These are phyloP conservation scores for Nitzschia putrida DNA, from an alignment of 108 stramenopile genomes.

Conservation along the genomic window DNA sequence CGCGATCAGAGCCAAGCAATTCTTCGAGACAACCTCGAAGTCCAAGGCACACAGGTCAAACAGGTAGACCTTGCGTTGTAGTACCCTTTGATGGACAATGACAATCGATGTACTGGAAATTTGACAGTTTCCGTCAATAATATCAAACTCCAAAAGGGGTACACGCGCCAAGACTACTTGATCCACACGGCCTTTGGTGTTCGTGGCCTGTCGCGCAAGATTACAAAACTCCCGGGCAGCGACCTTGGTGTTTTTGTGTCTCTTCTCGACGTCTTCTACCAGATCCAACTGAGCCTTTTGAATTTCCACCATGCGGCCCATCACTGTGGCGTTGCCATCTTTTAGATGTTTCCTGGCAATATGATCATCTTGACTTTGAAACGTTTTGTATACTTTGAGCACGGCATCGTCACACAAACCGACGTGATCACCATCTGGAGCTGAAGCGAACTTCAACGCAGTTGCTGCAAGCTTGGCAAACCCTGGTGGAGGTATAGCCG, in stretches of 20 bases:
- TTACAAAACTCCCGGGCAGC: constrained; percentile 7
- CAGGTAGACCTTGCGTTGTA: neutral
- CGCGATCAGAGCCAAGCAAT: constrained; percentile 3
- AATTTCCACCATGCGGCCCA: constrained; percentile 12
- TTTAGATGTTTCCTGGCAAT: constrained; percentile 2
- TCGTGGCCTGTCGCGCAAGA: constrained; percentile 11
- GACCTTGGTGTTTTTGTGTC: constrained; percentile 5
- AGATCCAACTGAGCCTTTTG: neutral
- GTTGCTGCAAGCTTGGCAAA: neutral
- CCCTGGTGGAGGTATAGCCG: constrained; percentile 1
- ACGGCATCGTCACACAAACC: constrained; percentile 6
- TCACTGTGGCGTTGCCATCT: constrained; percentile 10
- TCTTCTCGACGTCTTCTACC: neutral
- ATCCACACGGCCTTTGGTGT: constrained; percentile 6
- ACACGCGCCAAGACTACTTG: constrained; percentile 1
- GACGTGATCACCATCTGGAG: neutral
- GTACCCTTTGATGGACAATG: neutral
- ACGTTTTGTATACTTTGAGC: constrained; percentile 15
- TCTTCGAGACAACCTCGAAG: neutral
- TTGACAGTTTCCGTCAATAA: constrained; percentile 13
- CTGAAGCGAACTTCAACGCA: neutral
- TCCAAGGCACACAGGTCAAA: constrained; percentile 4
- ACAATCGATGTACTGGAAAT: constrained; percentile 1
- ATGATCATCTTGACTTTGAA: constrained; percentile 12
- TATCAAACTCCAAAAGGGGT: constrained; percentile 15